A percentile compares a stretch with the other conserved stretches of the same genome.
These are phyloP conservation scores for Arthroderma sp. DNA, from an alignment of 2,329 filamentous ascomycete species.

Conservation along the genomic window DNA sequence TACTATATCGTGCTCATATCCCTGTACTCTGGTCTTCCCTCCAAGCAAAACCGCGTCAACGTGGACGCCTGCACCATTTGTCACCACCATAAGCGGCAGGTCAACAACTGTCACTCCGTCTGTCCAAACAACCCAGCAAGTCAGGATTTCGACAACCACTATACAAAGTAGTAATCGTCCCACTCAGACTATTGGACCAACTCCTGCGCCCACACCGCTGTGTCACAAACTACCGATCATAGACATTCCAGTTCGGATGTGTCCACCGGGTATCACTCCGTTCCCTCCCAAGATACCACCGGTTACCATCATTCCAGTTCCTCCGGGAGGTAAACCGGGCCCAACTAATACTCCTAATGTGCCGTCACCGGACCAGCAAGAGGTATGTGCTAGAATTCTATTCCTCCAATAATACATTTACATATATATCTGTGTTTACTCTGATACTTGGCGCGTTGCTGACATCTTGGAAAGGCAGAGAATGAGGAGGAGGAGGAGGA, in stretches of 20 bases:
- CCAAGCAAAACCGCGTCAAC: background rate
- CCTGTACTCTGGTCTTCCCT: slow-evolving; percentile 1
- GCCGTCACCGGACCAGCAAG: background rate
- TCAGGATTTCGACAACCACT: background rate
- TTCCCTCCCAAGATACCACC: background rate
- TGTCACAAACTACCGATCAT: background rate
- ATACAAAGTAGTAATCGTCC: background rate
- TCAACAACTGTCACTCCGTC: background rate
- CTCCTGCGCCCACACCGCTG: background rate
- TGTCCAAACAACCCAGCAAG: background rate
- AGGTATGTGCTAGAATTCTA: background rate
- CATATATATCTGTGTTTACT: background rate
- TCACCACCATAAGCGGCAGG: background rate
- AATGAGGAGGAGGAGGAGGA: background rate
- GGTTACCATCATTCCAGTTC: background rate
- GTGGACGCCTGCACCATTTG: background rate
- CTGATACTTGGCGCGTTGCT: too few species aligned
- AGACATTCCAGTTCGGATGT: background rate
- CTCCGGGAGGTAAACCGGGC: background rate
- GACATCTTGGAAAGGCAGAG: too few species aligned
- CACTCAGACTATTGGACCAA: background rate
- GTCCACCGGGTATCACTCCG: background rate
- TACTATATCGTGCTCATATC: background rate
- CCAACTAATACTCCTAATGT: background rate
- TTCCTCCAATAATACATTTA: background rate